Evolutionary conservation across 768 basidiomycete species (phyloP).

Genomic region (Cystofilobasidium capitatum): DNA sequence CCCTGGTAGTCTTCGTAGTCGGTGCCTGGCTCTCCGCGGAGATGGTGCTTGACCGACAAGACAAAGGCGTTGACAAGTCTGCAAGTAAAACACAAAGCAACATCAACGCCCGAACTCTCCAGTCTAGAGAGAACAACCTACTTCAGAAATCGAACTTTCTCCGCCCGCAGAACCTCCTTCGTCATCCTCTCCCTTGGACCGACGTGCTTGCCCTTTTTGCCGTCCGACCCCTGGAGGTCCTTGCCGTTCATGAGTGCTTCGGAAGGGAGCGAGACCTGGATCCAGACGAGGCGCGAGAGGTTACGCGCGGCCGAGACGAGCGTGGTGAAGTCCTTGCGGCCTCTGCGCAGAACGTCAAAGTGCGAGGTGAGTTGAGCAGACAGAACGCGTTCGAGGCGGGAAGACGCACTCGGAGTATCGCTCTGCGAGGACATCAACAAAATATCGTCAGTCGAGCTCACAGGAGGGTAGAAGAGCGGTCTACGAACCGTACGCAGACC

Average conservation of each 20-base stretch:
- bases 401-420: constrained; percentile 15
- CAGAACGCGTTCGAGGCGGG: background rate
- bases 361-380: background rate
- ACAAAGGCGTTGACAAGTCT: constrained; percentile 57
- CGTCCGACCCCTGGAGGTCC: constrained; percentile 47
- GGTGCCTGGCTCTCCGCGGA: constrained; percentile 29
- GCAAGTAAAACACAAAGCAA: background rate
- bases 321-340: constrained; percentile 68
- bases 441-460: background rate
- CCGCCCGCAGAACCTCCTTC: constrained; percentile 32
- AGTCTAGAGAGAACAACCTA: background rate
- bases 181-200: constrained; percentile 31
- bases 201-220: constrained; percentile 42
- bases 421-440: background rate
- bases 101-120: too few relatives aligned
- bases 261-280: constrained; percentile 57
- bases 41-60: constrained; percentile 57
- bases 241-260: constrained; percentile 11
- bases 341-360: constrained; percentile 54
- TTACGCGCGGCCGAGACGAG: constrained; percentile 51
- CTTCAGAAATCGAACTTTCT: constrained; percentile 61
- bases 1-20: constrained; percentile 10
- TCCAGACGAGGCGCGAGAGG: constrained; percentile 65
- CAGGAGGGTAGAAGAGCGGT: background rate
- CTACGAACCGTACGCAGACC: constrained; percentile 26